Percentiles rank a stretch among this genome's conserved stretches.
Conservation (phyloP, 441 rosid genomes). For the Brassica balearica region DNA sequence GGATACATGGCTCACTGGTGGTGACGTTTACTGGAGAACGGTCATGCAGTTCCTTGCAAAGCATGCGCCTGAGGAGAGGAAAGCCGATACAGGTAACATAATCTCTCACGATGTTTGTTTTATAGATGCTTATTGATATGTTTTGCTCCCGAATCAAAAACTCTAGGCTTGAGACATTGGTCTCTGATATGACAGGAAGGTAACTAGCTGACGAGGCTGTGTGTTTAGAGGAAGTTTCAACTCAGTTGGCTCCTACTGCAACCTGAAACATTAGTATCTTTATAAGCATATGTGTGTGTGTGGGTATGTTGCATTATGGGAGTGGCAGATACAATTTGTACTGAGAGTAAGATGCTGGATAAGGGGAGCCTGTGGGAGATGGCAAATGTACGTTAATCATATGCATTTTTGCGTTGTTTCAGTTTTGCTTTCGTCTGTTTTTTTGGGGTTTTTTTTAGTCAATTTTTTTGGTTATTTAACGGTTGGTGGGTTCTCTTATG, state of each 20-base stretch:
- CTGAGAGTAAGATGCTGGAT: conserved; percentile 34
- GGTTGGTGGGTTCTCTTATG: conserved; percentile 13
- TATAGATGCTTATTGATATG: conserved; percentile 11
- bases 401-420: conserved; percentile 38
- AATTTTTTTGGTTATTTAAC: conserved; percentile 18
- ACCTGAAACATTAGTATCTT: conserved; percentile 26
- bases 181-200: conserved; percentile 39
- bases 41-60: conserved; percentile 64
- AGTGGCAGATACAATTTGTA: conserved; percentile 35
- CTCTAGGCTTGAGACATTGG: conserved; percentile 26
- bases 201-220: conserved; percentile 22
- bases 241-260: conserved; percentile 35
- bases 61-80: conserved; percentile 58
- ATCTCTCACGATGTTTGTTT: conserved; percentile 1
- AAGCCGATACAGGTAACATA: conserved; percentile 38
- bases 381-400: conserved; percentile 29
- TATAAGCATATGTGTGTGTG: conserved; percentile 31
- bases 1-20: conserved; percentile 97
- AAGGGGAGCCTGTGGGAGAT: conserved; percentile 24
- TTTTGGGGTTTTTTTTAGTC: no score
- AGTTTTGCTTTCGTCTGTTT: not conserved
- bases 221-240: conserved; percentile 26
- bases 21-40: conserved; percentile 86
- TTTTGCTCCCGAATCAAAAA: conserved; percentile 15
- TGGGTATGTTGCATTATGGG: conserved; percentile 37